Conservation (phyloP, 2,329 filamentous ascomycete species). For the Lachnellula hyalina region DNA sequence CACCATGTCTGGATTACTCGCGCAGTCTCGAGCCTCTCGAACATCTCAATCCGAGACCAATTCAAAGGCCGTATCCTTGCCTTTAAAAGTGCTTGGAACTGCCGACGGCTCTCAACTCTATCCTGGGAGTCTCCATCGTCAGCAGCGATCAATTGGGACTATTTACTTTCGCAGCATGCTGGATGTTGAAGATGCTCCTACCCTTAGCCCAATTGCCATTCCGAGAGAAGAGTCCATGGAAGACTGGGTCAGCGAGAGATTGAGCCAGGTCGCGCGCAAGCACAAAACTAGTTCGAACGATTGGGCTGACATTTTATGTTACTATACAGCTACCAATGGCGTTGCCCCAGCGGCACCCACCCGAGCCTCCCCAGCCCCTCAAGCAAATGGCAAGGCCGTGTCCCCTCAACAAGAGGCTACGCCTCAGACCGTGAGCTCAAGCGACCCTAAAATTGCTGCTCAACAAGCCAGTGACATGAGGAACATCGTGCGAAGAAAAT, state of each 20-base stretch:
- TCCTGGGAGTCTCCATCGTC: conserved; percentile 24
- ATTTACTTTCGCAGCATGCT: conserved; percentile 49
- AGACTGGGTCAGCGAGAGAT: conserved; percentile 22
- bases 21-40: conserved; percentile 16
- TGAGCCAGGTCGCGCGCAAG: conserved; percentile 21
- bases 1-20: conserved; percentile 16
- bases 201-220: conserved; percentile 19
- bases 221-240: conserved; percentile 25
- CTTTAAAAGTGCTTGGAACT: conserved; percentile 2
- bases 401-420: conserved; percentile 24
- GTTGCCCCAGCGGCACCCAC: conserved; percentile 26
- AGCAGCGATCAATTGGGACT: conserved; percentile 22
- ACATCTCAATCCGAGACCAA: conserved; percentile 15
- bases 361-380: conserved; percentile 26
- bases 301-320: conserved; percentile 32
- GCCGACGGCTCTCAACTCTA: conserved; percentile 10
- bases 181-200: conserved; percentile 45
- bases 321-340: conserved; percentile 32
- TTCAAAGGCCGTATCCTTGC: conserved; percentile 7
- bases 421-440: conserved; percentile 32
- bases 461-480: conserved; percentile 34
- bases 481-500: conserved; percentile 97
- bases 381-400: conserved; percentile 27
- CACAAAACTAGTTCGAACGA: conserved; percentile 24
- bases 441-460: conserved; percentile 33